Conservation (phyloP, 1,139 yeast genomes). For the Taphrina pruni region DNA sequence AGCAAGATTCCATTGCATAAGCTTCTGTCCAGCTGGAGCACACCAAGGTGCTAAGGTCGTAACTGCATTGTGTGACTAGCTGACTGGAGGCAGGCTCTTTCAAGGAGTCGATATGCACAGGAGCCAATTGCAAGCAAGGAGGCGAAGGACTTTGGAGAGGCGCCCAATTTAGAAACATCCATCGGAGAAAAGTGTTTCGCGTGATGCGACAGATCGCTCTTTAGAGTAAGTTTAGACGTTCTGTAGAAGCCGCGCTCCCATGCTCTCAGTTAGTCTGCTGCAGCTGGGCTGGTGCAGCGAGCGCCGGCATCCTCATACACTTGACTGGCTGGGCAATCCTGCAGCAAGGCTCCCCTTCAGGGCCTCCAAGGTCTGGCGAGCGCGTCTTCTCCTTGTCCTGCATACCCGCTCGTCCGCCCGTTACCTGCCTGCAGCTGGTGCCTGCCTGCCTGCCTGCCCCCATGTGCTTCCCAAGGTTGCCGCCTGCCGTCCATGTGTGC, state of each 20-base stretch:
- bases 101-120: conserved; percentile 6
- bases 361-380: not conserved
- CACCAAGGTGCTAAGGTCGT: too few relatives aligned
- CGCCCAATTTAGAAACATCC: conserved; percentile 15
- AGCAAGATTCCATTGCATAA: not conserved
- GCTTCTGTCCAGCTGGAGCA: not conserved
- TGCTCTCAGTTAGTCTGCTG: too few relatives aligned
- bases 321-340: too few relatives aligned
- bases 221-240: too few relatives aligned
- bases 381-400: not conserved
- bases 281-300: too few relatives aligned
- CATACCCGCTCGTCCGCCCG: not conserved
- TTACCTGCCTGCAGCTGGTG: too few relatives aligned
- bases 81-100: not conserved
- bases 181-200: conserved; percentile 10
- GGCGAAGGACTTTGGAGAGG: conserved; percentile 1
- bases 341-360: not conserved
- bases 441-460: not conserved
- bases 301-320: too few relatives aligned
- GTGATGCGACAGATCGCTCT: not conserved
- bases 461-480: conserved; percentile 1
- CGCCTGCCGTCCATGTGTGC: not conserved
- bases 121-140: conserved; percentile 1
- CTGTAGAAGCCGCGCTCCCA: too few relatives aligned
- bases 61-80: too few relatives aligned